These are phyloP conservation scores for Candida dendrica DNA, from an alignment of 805 yeast species.

Conservation along the genomic window DNA sequence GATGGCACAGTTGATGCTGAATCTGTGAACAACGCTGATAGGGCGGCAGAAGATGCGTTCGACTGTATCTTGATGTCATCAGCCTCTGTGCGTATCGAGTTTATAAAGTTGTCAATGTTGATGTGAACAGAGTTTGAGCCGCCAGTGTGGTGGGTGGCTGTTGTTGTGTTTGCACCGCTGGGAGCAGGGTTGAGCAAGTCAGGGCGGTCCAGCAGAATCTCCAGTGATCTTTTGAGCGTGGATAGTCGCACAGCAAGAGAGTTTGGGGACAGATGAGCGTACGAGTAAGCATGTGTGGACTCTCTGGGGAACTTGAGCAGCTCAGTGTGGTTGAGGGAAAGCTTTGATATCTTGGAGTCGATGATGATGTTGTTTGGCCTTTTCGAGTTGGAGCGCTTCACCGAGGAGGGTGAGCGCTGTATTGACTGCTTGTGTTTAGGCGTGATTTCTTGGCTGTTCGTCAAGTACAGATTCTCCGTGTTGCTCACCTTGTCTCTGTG, in stretches of 20 bases:
- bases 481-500: too few species aligned
- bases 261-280: constrained; percentile 75
- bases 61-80: constrained; percentile 20
- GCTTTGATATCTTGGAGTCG: constrained; percentile 15
- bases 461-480: constrained; percentile 1
- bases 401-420: background rate
- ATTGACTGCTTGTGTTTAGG: background rate
- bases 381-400: constrained; percentile 7
- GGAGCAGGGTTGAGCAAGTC: constrained; percentile 12
- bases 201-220: constrained; percentile 44
- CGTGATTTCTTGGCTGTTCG: constrained; percentile 5
- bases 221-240: constrained; percentile 69
- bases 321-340: constrained; percentile 29
- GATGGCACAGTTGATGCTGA: background rate
- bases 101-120: constrained; percentile 20
- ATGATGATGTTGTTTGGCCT: background rate
- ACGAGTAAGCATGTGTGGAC: constrained; percentile 79
- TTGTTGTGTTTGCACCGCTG: background rate
- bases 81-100: constrained; percentile 13
- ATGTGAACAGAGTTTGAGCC: constrained; percentile 10
- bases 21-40: constrained; percentile 25
- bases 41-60: constrained; percentile 34
- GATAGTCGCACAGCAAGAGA: constrained; percentile 69
- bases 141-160: constrained; percentile 1
- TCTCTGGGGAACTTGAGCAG: constrained; percentile 64